Base-by-base conservation (phyloP, 495 filamentous ascomycete genomes). In the Talaromyces wortmannii region DNA sequence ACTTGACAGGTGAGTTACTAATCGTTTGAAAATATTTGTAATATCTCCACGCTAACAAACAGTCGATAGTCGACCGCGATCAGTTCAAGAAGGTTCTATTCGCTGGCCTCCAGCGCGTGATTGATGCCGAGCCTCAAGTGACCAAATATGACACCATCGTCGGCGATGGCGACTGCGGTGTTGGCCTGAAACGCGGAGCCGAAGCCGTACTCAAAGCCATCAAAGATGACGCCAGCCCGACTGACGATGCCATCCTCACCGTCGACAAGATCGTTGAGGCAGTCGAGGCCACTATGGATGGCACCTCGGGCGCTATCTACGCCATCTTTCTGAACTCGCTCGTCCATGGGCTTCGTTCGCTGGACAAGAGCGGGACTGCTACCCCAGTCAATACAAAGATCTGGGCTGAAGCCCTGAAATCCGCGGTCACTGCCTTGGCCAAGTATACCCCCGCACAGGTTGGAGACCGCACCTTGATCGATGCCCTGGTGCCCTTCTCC, bases 241-340 rank as follows among this genome's bases (percentile, higher is more conserved):
- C 77, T 0, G 79, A 83, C 16, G 94, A 98, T 60, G 78, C 79
- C 7, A 83, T 91, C 7, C 63, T 83, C 31, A 85, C 90, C 29
- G 72, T 97, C 13, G 78, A 84, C 52, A 81, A 78, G 57, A 88
- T 98, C 53, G 86, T 88, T n/a, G 79, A 79, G 7, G 81, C 91
- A 5, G 83, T 97, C n/a, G 94, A 98, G 66, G 84, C 71, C 43
- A 83, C 76, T 44, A 98, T 98, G 94, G 94, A 96, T 64, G 94
- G 94, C 48, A 98, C 94, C 10, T 96, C 91, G 0, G 94, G 94
- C 3, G 94, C 95, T 5, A 76, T 98, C 30, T 97, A 95, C 67
- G 89, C 91, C 40, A 98, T 98, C 59, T 98, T 96, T 78, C 78
- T 98, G 51, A 96, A 96, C 67, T 83, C 92, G 0, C 84, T 98